A percentile compares a stretch with the other conserved stretches of the same genome.
These are phyloP conservation scores for Cadophora gregata DNA, from an alignment of 2,329 filamentous ascomycete species.

Conservation along the genomic window DNA sequence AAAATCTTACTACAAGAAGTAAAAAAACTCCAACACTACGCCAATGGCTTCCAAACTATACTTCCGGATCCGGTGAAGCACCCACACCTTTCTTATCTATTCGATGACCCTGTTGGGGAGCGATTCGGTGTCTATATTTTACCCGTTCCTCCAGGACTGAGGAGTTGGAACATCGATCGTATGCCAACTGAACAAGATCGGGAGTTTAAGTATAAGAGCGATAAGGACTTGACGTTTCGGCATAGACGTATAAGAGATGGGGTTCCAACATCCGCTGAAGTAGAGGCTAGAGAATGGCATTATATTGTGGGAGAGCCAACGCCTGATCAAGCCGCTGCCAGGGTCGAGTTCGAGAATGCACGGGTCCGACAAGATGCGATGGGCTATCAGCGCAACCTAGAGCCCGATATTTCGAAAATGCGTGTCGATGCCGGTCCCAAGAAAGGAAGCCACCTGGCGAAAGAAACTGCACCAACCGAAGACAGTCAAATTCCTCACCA, in stretches of 20 bases:
- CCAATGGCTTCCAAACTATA: neutral
- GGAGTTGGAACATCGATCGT: neutral
- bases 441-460: neutral
- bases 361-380: no score
- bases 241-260: no score
- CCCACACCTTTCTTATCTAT: neutral
- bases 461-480: neutral
- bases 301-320: neutral
- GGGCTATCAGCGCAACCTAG: no score
- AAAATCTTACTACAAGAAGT: neutral
- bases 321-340: neutral
- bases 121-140: neutral
- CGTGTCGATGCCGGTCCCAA: neutral
- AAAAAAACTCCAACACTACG: neutral
- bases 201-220: neutral
- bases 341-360: neutral
- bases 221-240: no score
- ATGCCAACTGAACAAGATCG: neutral
- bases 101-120: neutral
- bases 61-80: neutral
- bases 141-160: no score
- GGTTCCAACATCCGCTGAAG: neutral
- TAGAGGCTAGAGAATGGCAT: neutral
- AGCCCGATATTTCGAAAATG: no score
- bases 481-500: neutral